A percentile compares a stretch with the other conserved stretches of the same genome.
Conservation (phyloP, 129 eudicot genomes). For the Flaveria linearis region DNA sequence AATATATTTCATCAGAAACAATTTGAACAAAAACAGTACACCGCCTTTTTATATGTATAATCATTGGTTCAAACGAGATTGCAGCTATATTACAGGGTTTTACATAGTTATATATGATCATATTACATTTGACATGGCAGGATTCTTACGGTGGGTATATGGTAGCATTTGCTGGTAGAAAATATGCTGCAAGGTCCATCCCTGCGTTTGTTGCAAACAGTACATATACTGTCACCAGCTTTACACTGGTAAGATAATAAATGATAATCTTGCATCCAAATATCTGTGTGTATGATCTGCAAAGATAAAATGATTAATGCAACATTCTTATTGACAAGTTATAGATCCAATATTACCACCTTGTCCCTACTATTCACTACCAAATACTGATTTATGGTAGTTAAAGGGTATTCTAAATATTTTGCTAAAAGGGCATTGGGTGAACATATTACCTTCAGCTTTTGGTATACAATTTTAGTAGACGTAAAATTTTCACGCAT, state of each 20-base stretch:
- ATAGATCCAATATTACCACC: slow-evolving; percentile 1
- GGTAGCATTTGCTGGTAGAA: slow-evolving; percentile 98
- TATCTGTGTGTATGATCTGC: background rate
- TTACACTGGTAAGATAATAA: slow-evolving; percentile 70
- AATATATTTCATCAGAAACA: background rate
- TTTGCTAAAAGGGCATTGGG: background rate
- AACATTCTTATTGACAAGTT: background rate
- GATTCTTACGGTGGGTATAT: slow-evolving; percentile 77
- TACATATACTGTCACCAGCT: slow-evolving; percentile 74
- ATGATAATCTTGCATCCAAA: background rate
- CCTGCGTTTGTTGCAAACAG: slow-evolving; percentile 87
- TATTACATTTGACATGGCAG: slow-evolving; percentile 32
- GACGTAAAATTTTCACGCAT: background rate
- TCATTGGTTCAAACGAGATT: background rate
- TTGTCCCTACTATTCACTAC: background rate
- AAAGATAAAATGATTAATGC: background rate
- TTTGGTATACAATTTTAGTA: background rate
- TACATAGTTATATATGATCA: background rate
- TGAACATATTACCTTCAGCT: background rate
- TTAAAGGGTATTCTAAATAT: background rate
- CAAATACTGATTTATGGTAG: background rate
- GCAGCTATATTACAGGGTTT: background rate
- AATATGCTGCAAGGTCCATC: slow-evolving; percentile 85
- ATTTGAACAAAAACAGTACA: background rate
- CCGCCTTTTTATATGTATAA: background rate